phyloP scores from a whole-genome alignment of 225 moss, liverwort and hornwort genomes.

The Anthoceros angustus region DNA sequence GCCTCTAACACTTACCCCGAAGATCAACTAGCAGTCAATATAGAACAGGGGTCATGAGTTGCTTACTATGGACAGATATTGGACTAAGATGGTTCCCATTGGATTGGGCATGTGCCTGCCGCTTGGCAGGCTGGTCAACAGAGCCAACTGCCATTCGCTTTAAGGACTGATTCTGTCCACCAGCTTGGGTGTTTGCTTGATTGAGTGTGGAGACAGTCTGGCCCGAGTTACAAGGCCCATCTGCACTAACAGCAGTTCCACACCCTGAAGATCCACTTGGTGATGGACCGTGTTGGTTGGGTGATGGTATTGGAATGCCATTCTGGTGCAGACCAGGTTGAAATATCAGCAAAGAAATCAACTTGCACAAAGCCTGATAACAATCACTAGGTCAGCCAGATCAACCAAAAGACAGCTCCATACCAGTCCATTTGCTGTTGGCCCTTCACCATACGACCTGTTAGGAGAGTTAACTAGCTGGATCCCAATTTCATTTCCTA shows the following conservation, averaged over 20 bases:
- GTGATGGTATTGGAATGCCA: neutral
- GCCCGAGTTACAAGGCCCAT: conserved; percentile 1
- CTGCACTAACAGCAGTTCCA: neutral
- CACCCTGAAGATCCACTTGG: conserved; percentile 4
- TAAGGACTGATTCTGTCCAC: neutral
- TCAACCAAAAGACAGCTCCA: neutral
- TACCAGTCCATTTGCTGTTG: neutral
- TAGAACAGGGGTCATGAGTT: neutral
- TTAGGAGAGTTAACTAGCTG: neutral
- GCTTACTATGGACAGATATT: neutral
- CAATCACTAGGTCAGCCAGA: neutral
- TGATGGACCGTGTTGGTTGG: neutral
- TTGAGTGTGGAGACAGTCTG: conserved; percentile 5
- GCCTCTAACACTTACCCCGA: neutral
- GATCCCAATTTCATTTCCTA: neutral
- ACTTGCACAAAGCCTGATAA: neutral
- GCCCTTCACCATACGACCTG: neutral
- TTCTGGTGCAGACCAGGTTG: neutral
- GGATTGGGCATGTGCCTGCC: neutral
- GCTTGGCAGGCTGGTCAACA: neutral
- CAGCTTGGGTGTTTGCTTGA: neutral
- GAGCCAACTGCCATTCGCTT: conserved; percentile 1
- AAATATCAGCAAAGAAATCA: neutral
- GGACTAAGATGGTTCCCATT: neutral
- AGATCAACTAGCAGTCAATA: neutral